phyloP scores from a whole-genome alignment of 2,329 filamentous ascomycete species.

The Zarea fungicola region DNA sequence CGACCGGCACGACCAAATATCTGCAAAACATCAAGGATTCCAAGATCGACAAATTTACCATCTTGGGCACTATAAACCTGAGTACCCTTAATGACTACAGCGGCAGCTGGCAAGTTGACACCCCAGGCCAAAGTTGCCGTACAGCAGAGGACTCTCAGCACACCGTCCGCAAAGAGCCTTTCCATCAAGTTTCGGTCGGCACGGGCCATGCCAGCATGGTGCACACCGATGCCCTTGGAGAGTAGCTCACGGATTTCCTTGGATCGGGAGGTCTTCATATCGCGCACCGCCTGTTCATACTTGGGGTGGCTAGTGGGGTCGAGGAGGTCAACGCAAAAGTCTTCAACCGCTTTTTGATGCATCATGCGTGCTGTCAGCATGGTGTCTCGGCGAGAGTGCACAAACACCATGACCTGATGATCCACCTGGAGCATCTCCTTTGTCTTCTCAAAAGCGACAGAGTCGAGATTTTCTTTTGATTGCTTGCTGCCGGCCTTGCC shows the following conservation, averaged over 20 bases:
- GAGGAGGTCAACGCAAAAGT: conserved; percentile 74
- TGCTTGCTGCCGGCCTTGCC: conserved; percentile 78
- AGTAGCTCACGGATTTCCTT: conserved; percentile 85
- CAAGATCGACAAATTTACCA: conserved; percentile 92
- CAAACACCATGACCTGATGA: conserved; percentile 99
- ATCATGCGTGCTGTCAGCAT: conserved; percentile 81
- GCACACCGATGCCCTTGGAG: conserved; percentile 85
- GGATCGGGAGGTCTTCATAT: conserved; percentile 81
- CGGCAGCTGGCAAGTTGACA: conserved; percentile 94
- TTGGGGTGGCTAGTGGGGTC: conserved; percentile 73
- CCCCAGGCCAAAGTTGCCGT: conserved; percentile 97
- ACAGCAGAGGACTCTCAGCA: conserved; percentile 97
- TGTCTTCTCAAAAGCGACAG: conserved; percentile 87
- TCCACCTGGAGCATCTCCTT: conserved; percentile 83
- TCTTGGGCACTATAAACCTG: conserved; percentile 95
- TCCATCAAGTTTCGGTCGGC: conserved; percentile 96
- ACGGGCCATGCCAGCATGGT: conserved; percentile 94
- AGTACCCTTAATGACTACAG: conserved; percentile 96
- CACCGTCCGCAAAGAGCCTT: conserved; percentile 79
- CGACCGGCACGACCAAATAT: conserved; percentile 98
- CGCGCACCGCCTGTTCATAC: conserved; percentile 73
- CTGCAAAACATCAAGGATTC: conserved; percentile 93
- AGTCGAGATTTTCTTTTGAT: conserved; percentile 84
- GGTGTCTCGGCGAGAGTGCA: conserved; percentile 93
- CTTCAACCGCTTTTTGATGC: conserved; percentile 78